Percentiles rank a stretch among this genome's conserved stretches.
These are phyloP conservation scores for Fusarium circinatum DNA, from an alignment of 2,329 filamentous ascomycete genomes.

Conservation along the genomic window DNA sequence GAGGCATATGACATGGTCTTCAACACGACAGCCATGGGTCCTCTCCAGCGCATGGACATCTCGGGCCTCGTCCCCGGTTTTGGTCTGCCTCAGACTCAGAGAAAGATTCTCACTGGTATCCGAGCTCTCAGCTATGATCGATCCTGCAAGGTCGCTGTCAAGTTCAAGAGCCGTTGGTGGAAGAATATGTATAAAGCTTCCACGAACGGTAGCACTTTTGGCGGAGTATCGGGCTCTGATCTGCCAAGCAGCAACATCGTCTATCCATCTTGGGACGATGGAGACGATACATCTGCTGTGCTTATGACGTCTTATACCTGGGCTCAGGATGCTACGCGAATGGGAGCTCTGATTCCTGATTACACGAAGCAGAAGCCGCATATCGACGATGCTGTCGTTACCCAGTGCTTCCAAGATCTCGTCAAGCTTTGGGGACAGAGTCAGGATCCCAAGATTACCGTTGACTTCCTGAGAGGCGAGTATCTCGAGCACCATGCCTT, in stretches of 20 bases:
- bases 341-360: conserved; percentile 23
- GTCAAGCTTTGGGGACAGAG: conserved; percentile 9
- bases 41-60: conserved; percentile 23
- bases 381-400: conserved; percentile 8
- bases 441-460: background rate
- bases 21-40: conserved; percentile 28
- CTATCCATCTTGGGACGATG: conserved; percentile 26
- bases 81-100: background rate
- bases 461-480: conserved; percentile 8
- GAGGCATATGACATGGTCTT: conserved; percentile 27
- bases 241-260: conserved; percentile 8
- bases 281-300: background rate
- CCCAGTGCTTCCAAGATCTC: conserved; percentile 21
- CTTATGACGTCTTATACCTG: conserved; percentile 30
- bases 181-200: conserved; percentile 15
- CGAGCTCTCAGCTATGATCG: conserved; percentile 19
- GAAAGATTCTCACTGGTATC: conserved; percentile 15
- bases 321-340: conserved; percentile 31
- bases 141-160: conserved; percentile 26
- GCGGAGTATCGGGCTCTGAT: conserved; percentile 13
- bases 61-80: background rate
- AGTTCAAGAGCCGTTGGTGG: conserved; percentile 33
- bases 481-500: conserved; percentile 47
- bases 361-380: background rate
- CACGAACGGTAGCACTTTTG: background rate